A percentile compares a stretch with the other conserved stretches of the same genome.
These are phyloP conservation scores for Alternaria brassicicola DNA, from an alignment of 2,329 filamentous ascomycete species.

Conservation along the genomic window DNA sequence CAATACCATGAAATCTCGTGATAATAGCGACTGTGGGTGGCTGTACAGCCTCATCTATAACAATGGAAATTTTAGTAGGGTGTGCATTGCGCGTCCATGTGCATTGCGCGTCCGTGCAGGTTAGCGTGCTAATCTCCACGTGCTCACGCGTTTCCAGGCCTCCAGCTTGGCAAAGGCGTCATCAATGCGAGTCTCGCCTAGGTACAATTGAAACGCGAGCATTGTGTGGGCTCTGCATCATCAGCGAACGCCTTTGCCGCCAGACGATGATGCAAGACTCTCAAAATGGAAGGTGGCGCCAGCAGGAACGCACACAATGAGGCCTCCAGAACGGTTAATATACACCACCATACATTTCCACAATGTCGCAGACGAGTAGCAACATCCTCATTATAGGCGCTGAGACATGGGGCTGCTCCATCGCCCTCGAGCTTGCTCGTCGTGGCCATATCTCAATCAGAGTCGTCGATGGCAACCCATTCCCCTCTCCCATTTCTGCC, in stretches of 20 bases:
- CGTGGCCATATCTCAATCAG: slow-evolving; percentile 55
- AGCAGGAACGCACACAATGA: slow-evolving; percentile 6
- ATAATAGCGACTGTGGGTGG: too few relatives aligned
- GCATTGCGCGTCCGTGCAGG: too few relatives aligned
- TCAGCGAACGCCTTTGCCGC: neutral
- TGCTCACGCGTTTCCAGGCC: slow-evolving; percentile 8
- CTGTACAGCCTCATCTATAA: too few relatives aligned
- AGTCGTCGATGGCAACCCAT: slow-evolving; percentile 53
- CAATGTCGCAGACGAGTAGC: slow-evolving; percentile 6
- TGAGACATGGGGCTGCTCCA: slow-evolving; percentile 59
- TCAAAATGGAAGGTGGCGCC: slow-evolving; percentile 8
- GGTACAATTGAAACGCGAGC: neutral
- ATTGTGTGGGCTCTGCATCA: neutral
- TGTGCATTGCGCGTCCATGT: too few relatives aligned
- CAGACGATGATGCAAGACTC: slow-evolving; percentile 1
- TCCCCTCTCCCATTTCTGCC: slow-evolving; percentile 55
- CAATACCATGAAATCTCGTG: too few relatives aligned
- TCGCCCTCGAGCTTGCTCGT: slow-evolving; percentile 56
- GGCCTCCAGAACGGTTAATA: neutral
- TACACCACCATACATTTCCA: neutral
- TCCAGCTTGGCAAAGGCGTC: neutral
- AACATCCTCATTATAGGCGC: slow-evolving; percentile 55
- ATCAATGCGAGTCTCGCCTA: neutral
- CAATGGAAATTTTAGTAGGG: too few relatives aligned
- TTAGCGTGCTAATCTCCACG: slow-evolving; percentile 13